phyloP scores from a whole-genome alignment of 495 filamentous ascomycete genomes.

The Talaromyces proteolyticus region DNA sequence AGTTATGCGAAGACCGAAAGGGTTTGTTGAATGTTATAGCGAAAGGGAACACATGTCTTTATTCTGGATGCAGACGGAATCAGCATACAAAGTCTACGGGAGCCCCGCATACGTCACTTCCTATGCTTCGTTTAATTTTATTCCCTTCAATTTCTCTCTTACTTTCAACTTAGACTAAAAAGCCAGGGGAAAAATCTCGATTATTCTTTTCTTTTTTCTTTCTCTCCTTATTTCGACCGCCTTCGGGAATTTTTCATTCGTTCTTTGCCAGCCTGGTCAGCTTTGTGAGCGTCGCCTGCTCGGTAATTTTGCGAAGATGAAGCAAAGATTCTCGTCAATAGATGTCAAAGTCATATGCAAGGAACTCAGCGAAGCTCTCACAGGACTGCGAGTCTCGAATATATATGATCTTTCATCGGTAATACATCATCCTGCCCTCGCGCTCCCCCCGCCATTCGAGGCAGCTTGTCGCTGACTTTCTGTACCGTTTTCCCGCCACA shows the following conservation, averaged over 20 bases:
- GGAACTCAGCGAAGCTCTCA: slow-evolving; percentile 73
- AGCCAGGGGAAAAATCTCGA: no score
- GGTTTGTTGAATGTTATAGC: neutral
- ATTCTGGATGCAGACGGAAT: no score
- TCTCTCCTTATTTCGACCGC: neutral
- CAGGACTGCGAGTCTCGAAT: slow-evolving; percentile 78
- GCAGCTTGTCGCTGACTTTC: no score
- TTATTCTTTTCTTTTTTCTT: neutral
- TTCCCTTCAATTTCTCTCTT: neutral
- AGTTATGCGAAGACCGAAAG: no score
- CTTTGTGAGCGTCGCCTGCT: neutral
- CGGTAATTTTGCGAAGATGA: slow-evolving; percentile 57
- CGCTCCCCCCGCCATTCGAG: no score
- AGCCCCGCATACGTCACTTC: slow-evolving; percentile 47
- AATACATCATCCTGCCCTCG: no score
- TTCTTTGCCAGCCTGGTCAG: neutral
- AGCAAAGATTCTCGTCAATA: slow-evolving; percentile 92
- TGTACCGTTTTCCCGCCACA: no score
- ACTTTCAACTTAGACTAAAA: neutral
- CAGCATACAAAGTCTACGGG: neutral
- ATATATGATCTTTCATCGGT: slow-evolving; percentile 91
- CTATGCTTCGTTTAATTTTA: neutral
- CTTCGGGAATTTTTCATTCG: slow-evolving; percentile 23
- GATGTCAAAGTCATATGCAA: slow-evolving; percentile 92
- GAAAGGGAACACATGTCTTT: no score